Evolutionary conservation across 208 protist species (phyloP).

Genomic region (Porcisia deanei): DNA sequence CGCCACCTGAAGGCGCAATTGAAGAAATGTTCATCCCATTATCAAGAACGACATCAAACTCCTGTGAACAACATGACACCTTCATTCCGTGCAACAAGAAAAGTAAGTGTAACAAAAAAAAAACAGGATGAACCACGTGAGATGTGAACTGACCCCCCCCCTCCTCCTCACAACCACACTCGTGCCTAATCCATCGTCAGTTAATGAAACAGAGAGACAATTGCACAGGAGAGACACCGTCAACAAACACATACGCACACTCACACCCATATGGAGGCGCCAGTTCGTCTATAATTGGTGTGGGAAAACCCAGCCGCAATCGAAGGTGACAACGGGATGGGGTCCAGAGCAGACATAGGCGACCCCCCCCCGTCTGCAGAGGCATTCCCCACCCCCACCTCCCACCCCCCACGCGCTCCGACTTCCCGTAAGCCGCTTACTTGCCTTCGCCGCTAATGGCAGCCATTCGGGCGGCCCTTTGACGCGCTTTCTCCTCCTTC

Average conservation of each 20-base stretch:
- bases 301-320: neutral
- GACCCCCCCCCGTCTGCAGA: neutral
- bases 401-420: too few relatives aligned
- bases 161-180: neutral
- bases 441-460: conserved; percentile 36
- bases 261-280: neutral
- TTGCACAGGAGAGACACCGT: neutral
- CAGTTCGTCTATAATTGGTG: neutral
- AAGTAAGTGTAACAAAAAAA: neutral
- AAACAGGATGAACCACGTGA: neutral
- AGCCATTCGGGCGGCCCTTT: conserved; percentile 65
- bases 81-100: neutral
- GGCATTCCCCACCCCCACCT: neutral
- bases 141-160: neutral
- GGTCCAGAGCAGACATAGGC: neutral
- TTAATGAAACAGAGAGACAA: neutral
- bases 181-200: neutral
- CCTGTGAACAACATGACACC: neutral
- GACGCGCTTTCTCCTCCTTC: conserved; percentile 71
- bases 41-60: neutral
- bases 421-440: neutral
- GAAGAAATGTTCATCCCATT: neutral
- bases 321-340: neutral
- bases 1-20: neutral
- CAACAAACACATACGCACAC: neutral